Evolutionary conservation across 106 monocot species (phyloP), one percentile per base, ranked within the genome.

Genomic region (Narthecium ossifragum): DNA sequence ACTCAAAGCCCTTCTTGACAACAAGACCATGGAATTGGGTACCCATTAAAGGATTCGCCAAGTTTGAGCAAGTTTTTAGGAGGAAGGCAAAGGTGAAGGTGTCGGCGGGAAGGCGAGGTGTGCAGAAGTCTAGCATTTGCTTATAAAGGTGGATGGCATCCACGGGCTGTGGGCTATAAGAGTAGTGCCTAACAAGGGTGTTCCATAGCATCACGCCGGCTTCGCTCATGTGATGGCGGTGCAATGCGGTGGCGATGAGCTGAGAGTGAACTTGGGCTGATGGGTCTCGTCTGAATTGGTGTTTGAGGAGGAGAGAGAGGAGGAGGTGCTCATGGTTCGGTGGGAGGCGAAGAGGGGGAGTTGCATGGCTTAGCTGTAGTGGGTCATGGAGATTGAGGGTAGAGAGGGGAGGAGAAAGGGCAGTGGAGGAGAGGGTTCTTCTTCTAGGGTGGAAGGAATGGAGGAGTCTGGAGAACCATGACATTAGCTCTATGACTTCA

Each of bases 11-110:
- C 25, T 47, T 65, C 64, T 73, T 80, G 45, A 75, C 8, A 1
- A 73, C 32, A 25, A 77, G 46, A 22, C 61, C 52, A 51, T 92
- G 92, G 18, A 92, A 25, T 34, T 83, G 83, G 0, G n/a, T 5
- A 0, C 86, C 83, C 13, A 9, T 29, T 0, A 2, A 3, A 1
- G 60, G 26, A 6, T 26, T 21, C 1, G 60, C 33, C 21, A 63
- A 27, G 55, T 69, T 69, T 1, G 91, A 79, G n/a, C 91, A 91
- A 28, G 86, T 69, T 49, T 86, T 86, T 63, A 86, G 71, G 36
- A 80, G 60, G 70, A 78, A 77, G 33, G 79, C 59, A 59, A 79
- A 77, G 69, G 86, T 66, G 75, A 80, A 92, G 34, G 80, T 72
- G 37, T 80, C 65, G 21, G 36, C 24, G 24, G 46, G 36, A 46